These are phyloP conservation scores for Eucalyptus erythrocorys DNA, from an alignment of 345 rosid genomes.

Conservation along the genomic window DNA sequence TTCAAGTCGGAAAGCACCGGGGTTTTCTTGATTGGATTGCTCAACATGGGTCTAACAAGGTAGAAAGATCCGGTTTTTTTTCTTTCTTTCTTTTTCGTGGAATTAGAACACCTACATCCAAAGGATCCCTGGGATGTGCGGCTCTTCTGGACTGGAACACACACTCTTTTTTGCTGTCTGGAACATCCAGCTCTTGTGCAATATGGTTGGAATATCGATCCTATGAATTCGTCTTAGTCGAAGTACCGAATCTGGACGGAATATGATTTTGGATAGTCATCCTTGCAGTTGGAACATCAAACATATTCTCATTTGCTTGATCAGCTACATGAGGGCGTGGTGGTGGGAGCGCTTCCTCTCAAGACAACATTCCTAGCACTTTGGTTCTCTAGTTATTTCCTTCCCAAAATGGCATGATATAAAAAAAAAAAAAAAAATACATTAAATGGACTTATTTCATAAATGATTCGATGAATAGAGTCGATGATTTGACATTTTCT, in stretches of 20 bases:
- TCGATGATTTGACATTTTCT: no score
- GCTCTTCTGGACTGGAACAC: not conserved
- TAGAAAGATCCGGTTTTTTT: fast-evolving
- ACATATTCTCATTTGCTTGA: not conserved
- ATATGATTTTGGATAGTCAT: not conserved
- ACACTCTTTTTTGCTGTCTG: not conserved
- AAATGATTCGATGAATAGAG: no score
- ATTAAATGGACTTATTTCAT: no score
- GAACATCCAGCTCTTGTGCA: not conserved
- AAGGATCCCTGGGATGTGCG: not conserved
- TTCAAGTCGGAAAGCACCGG: not conserved
- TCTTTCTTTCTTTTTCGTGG: fast-evolving
- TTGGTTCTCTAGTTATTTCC: not conserved
- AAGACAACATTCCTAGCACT: not conserved
- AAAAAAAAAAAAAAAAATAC: no score
- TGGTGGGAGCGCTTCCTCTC: not conserved
- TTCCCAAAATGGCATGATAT: not conserved
- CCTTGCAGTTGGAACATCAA: not conserved
- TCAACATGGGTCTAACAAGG: not conserved
- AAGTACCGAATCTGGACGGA: not conserved
- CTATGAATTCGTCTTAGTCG: not conserved
- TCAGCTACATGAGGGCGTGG: not conserved
- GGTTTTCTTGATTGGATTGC: not conserved
- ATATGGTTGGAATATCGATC: not conserved
- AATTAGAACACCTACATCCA: not conserved